phyloP scores from a whole-genome alignment of 1,139 yeast species.

The Yamadazyma triangularis region DNA sequence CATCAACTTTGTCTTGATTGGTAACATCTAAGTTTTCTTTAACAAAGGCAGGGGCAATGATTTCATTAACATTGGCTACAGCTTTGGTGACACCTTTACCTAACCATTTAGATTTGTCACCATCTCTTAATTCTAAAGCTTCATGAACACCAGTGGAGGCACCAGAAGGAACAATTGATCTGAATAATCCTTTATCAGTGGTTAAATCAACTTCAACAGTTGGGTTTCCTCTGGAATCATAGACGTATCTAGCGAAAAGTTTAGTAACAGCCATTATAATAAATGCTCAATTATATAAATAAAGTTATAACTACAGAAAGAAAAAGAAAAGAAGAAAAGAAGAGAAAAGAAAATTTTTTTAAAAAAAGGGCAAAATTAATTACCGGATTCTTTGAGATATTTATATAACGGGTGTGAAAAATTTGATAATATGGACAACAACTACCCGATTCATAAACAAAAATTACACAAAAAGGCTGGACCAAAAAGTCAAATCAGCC shows the following conservation, averaged over 20 bases:
- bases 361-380: constrained; percentile 1
- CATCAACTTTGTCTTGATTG: constrained; percentile 77
- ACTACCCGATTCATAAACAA: constrained; percentile 6
- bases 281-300: background rate
- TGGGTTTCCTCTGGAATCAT: constrained; percentile 98
- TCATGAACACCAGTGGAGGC: constrained; percentile 95
- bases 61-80: constrained; percentile 82
- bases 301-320: background rate
- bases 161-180: constrained; percentile 95
- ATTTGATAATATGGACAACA: constrained; percentile 3
- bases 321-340: background rate
- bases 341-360: background rate
- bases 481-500: too few species aligned
- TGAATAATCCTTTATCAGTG: constrained; percentile 83
- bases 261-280: constrained; percentile 41
- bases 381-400: background rate
- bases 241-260: constrained; percentile 85
- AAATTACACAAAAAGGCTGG: too few species aligned
- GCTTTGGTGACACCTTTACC: constrained; percentile 96
- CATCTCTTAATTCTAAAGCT: constrained; percentile 94
- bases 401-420: background rate
- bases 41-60: constrained; percentile 85
- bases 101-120: constrained; percentile 88
- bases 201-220: constrained; percentile 91
- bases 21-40: constrained; percentile 69